These are phyloP conservation scores for Aspergillus campestris DNA, from an alignment of 495 filamentous ascomycete species.

Conservation along the genomic window DNA sequence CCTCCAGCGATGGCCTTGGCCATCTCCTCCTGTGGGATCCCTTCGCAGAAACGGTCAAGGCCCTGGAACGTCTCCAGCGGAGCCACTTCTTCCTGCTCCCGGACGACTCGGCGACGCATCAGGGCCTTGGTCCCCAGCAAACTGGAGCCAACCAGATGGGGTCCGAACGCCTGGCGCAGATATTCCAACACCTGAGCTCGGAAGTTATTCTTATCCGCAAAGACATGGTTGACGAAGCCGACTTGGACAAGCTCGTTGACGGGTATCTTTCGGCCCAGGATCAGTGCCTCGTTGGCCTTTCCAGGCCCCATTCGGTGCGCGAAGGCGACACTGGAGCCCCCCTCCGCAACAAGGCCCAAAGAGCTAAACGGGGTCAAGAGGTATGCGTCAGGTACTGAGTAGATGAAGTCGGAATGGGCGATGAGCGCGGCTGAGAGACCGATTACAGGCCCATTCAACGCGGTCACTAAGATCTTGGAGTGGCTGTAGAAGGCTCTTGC, in stretches of 20 bases:
- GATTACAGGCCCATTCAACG: slow-evolving; percentile 5
- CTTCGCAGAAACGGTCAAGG: not conserved
- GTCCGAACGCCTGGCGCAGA: not conserved
- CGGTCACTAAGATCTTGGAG: slow-evolving; percentile 6
- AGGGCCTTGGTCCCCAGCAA: not conserved
- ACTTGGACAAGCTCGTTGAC: not conserved
- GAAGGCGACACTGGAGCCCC: slow-evolving; percentile 4
- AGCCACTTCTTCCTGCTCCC: not conserved
- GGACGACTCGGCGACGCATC: not conserved
- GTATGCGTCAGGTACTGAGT: not conserved
- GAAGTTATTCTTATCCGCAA: not conserved
- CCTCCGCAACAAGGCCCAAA: slow-evolving; percentile 5
- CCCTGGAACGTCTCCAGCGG: not conserved
- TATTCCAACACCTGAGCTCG: not conserved
- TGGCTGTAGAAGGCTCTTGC: slow-evolving; percentile 8
- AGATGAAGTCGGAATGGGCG: slow-evolving; percentile 7
- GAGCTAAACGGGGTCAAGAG: slow-evolving; percentile 6
- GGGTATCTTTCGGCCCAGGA: not conserved
- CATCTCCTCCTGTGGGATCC: not conserved
- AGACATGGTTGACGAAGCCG: slow-evolving; percentile 6
- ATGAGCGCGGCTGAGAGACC: slow-evolving; percentile 6
- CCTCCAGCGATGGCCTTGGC: not conserved
- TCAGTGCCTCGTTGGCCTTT: slow-evolving; percentile 6
- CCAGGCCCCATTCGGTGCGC: slow-evolving; percentile 1
- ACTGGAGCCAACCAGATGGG: not conserved